These are phyloP conservation scores for Croton laevigatus DNA, from an alignment of 441 rosid genomes.

Conservation along the genomic window DNA sequence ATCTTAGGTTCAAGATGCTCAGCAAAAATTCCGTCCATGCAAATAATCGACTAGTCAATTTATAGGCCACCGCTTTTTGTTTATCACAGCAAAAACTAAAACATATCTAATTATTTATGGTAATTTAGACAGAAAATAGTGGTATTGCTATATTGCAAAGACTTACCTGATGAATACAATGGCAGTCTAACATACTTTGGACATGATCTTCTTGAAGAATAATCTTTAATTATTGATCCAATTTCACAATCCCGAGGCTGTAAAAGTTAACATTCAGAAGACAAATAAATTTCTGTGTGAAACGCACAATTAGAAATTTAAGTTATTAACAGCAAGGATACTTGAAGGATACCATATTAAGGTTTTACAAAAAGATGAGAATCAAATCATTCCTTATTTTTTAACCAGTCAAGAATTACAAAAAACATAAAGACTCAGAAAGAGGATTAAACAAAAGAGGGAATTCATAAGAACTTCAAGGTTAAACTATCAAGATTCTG, in stretches of 20 bases:
- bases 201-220: slow-evolving; percentile 52
- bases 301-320: not conserved
- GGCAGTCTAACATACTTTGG: slow-evolving; percentile 86
- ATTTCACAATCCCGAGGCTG: slow-evolving; percentile 77
- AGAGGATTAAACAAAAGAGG: no score
- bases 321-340: not conserved
- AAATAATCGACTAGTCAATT: not conserved
- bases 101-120: not conserved
- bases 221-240: slow-evolving; percentile 25
- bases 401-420: not conserved
- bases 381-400: not conserved
- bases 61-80: not conserved
- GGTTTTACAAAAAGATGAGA: not conserved
- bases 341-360: slow-evolving; percentile 12
- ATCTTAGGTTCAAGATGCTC: not conserved
- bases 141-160: not conserved
- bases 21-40: not conserved
- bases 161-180: slow-evolving; percentile 54
- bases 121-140: not conserved
- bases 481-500: not conserved
- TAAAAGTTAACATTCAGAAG: slow-evolving; percentile 23
- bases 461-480: not conserved
- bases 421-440: not conserved
- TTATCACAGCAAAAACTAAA: not conserved
- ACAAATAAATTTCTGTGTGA: not conserved